phyloP scores from a whole-genome alignment of 2,329 filamentous ascomycete genomes.

The Aureobasidium uvarum region DNA sequence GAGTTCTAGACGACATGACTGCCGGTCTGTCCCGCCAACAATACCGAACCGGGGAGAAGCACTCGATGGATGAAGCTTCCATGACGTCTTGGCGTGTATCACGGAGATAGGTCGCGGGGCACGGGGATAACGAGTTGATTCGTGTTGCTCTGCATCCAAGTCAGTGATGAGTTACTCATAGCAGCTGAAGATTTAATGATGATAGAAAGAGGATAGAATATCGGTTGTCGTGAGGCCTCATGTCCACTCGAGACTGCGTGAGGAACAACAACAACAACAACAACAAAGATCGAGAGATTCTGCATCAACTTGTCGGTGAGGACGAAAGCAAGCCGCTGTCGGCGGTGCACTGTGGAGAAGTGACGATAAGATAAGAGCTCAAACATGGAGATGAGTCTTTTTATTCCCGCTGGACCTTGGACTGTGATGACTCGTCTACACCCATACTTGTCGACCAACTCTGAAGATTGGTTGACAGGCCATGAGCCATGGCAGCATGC shows the following conservation, averaged over 20 bases:
- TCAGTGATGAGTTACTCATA: too few relatives aligned
- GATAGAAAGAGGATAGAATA: too few relatives aligned
- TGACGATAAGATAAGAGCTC: conserved; percentile 21
- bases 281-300: background rate
- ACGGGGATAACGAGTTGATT: background rate
- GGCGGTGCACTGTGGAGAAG: background rate
- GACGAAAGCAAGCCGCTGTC: background rate
- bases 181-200: too few relatives aligned
- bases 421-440: background rate
- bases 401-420: background rate
- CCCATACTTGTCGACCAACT: background rate
- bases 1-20: background rate
- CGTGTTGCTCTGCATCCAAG: background rate
- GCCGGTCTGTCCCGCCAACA: background rate
- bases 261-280: background rate
- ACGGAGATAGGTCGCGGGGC: conserved; percentile 14
- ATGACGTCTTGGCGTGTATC: conserved; percentile 27
- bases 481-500: conserved; percentile 26
- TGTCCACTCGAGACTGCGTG: too few relatives aligned
- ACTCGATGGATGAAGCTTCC: conserved; percentile 1
- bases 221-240: too few relatives aligned
- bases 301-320: background rate
- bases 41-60: background rate
- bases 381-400: conserved; percentile 10
- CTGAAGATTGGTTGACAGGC: background rate